These are phyloP conservation scores for Leccinellum albellum DNA, from an alignment of 768 basidiomycete species.

Conservation along the genomic window DNA sequence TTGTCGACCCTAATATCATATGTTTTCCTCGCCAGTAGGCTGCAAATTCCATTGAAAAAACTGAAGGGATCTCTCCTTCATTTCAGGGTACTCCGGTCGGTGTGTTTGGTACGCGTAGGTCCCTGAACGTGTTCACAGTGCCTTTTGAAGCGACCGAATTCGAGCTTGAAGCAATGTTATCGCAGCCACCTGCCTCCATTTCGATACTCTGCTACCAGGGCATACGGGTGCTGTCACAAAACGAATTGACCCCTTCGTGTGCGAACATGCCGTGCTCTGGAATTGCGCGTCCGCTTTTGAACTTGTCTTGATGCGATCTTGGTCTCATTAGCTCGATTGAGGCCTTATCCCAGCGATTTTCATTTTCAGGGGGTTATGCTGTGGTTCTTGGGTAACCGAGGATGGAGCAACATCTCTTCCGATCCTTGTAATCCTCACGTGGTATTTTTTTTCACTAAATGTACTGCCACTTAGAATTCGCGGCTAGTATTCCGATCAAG, in stretches of 20 bases:
- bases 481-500: constrained; percentile 49
- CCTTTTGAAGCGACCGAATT: background rate
- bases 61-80: background rate
- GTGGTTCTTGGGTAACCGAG: background rate
- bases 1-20: constrained; percentile 15
- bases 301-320: background rate
- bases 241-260: background rate
- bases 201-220: too few relatives aligned
- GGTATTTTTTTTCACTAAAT: constrained; percentile 15
- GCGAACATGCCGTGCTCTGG: background rate
- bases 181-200: background rate
- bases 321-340: constrained; percentile 1
- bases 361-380: background rate
- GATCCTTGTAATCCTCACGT: background rate
- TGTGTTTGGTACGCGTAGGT: background rate
- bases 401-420: background rate
- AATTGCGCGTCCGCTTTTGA: background rate
- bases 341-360: background rate
- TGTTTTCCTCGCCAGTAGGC: background rate
- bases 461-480: constrained; percentile 53
- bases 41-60: background rate
- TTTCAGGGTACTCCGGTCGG: background rate
- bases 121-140: background rate
- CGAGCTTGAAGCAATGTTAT: background rate
- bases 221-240: background rate